These are phyloP conservation scores for Aspergillus vadensis DNA, from an alignment of 2,329 filamentous ascomycete genomes.

Conservation along the genomic window DNA sequence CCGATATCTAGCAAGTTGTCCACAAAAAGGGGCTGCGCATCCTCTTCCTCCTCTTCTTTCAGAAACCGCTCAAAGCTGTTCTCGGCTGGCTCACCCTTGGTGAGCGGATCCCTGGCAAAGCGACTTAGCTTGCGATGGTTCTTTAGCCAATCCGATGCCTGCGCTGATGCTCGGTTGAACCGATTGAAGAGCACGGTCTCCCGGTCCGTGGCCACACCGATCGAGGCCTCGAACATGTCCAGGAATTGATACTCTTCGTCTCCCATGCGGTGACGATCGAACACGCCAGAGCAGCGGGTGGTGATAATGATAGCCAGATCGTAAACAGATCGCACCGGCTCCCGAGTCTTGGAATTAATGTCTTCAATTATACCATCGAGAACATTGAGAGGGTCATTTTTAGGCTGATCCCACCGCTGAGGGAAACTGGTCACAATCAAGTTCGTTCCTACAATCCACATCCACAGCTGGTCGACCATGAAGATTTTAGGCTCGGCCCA, in stretches of 20 bases:
- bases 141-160: constrained; percentile 58
- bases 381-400: constrained; percentile 64
- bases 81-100: constrained; percentile 8
- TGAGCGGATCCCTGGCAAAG: constrained; percentile 27
- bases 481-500: constrained; percentile 59
- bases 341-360: constrained; percentile 64
- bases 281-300: constrained; percentile 61
- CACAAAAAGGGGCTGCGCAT: constrained; percentile 51
- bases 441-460: constrained; percentile 62
- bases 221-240: constrained; percentile 68
- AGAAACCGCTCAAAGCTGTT: constrained; percentile 1
- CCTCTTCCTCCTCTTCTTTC: constrained; percentile 28
- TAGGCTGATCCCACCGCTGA: constrained; percentile 54
- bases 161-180: constrained; percentile 61
- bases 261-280: constrained; percentile 60
- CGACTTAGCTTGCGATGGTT: constrained; percentile 50
- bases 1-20: constrained; percentile 56
- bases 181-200: constrained; percentile 62
- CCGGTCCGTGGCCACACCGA: constrained; percentile 55
- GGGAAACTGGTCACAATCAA: constrained; percentile 55
- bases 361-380: constrained; percentile 64
- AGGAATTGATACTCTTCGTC: constrained; percentile 65
- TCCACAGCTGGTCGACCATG: constrained; percentile 71
- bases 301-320: constrained; percentile 65
- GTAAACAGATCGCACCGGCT: constrained; percentile 62